Conservation (phyloP, 2,329 filamentous ascomycete genomes). For the Fusarium kyushuense region DNA sequence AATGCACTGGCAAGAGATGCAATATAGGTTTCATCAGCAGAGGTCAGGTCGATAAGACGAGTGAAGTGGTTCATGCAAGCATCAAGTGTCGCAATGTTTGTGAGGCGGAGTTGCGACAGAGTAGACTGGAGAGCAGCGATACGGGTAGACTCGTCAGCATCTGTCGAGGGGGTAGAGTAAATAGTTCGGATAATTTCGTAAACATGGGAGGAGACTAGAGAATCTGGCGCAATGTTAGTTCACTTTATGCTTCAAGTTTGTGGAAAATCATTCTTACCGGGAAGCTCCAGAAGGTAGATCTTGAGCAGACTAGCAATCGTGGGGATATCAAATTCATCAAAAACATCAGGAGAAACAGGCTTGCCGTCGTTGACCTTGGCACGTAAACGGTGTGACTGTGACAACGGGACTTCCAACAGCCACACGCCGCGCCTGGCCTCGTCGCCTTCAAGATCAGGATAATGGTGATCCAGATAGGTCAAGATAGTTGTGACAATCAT, state of each 20-base stretch:
- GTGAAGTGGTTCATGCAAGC: conserved; percentile 99
- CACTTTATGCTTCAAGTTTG: not conserved
- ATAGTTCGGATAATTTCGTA: conserved; percentile 99
- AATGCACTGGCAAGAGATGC: conserved; percentile 78
- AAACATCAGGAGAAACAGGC: conserved; percentile 76
- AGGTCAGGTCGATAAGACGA: conserved; percentile 94
- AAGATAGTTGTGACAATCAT: conserved; percentile 91
- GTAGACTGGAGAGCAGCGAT: conserved; percentile 95
- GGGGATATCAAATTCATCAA: conserved; percentile 92
- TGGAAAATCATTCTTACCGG: conserved; percentile 69
- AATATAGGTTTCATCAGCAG: conserved; percentile 90
- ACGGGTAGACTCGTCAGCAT: conserved; percentile 81
- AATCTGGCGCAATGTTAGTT: conserved; percentile 70
- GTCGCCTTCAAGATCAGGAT: conserved; percentile 96
- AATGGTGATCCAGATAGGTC: conserved; percentile 95
- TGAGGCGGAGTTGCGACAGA: conserved; percentile 90
- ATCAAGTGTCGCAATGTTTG: conserved; percentile 98
- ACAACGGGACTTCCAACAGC: conserved; percentile 90
- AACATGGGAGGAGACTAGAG: conserved; percentile 96
- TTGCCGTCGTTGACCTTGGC: conserved; percentile 89
- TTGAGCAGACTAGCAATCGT: conserved; percentile 94
- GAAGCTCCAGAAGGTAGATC: conserved; percentile 93
- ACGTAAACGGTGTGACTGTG: conserved; percentile 86
- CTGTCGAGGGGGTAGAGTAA: conserved; percentile 84
- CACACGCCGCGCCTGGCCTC: conserved; percentile 92